Base-by-base conservation (phyloP, 2,329 filamentous ascomycete species). In the Aspergillus ochraceus region DNA sequence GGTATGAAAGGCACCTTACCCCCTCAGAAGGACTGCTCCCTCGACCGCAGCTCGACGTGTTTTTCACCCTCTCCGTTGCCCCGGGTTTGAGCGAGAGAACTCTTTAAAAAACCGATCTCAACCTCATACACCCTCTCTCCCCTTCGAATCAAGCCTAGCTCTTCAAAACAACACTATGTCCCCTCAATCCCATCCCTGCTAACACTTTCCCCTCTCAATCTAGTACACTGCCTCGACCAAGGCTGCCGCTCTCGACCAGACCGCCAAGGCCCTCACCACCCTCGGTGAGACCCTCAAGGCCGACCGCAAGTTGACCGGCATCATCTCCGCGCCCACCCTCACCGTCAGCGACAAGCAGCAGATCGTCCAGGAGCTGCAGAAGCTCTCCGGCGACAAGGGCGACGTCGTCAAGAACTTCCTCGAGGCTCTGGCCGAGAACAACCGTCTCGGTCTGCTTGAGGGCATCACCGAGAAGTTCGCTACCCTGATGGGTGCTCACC, bases 201-300 rank as follows among this genome's bases (percentile, higher is more conserved):
- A 42, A 42, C 12, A 14, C 2, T 17, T 8, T 42, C 1, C 17
- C 4, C 17, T n/a, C 5, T 8, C 17, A 42, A 17, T 42, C n/a
- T 60, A 99, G 95, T 99, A 97, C 88, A 98, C 93, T 67, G 95
- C 95, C 66, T 92, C 94, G 71, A 88, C 89, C 77, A 99, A 98
- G 86, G 87, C 88, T 69, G 89, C 89, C 63, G 82, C 87, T 69
- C 90, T 99, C 79, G 95, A 99, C 73, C 84, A 86, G 74, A 92
- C 91, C 68, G 89, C 93, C 77, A 91, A 88, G 80, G 89, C 92
- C 68, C 84, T 99, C 73, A 81, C 84, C 74, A 84, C 79, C 71
- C 89, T 99, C 74, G 80, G 82, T 75, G 80, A 83, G 65, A 83
- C 93, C 71, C 85, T 96, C 82, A 84, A 89, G 81, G 90, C 87